Evolutionary conservation across 73 alveolate genomes (phyloP), one percentile per base, ranked within the genome.

Genomic region (Durusdinium trenchii): DNA sequence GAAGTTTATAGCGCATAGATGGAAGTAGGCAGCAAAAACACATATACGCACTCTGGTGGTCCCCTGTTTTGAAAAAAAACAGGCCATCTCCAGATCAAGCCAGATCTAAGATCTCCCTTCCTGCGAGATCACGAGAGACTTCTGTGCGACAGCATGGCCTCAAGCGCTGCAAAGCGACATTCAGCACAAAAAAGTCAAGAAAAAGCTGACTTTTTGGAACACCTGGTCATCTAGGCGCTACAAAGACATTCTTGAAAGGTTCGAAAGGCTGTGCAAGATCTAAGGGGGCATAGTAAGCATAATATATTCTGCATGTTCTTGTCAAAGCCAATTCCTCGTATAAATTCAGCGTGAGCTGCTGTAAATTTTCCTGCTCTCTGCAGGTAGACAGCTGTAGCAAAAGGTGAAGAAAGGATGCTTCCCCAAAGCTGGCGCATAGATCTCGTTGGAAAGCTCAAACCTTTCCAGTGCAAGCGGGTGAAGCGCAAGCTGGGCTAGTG

Each of bases 391-490:
- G 76, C 98, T 91, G 76, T 69, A 76, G 76, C 98, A 91, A 45
- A 91, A 91, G 43, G 87, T 91, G 78, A 91, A 91, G 46, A 91
- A 91, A 32, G 98, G 98, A 71, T 91, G 98, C 48, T 52, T 91
- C 35, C 98, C 98, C 87, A 91, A 52, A 16, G 98, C 87, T 20
- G 98, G 98, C 60, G 98, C 87, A 51, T 91, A 91, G 76, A 91
- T 91, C 67, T 91, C 98, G 60, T 52, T 91, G 16, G 98, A 67
- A 76, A 91, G 98, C n/a, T 91, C 98, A 36, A 91, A 91, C 98
- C 98, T 91, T 20, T 16, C 46, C 43, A 30, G 38, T 45, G 30
- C 62, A 45, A n/a, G n/a, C n/a, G n/a, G n/a, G n/a, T n/a, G n/a
- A n/a, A n/a, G n/a, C n/a, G n/a, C n/a, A n/a, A n/a, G n/a, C n/a